Conservation (phyloP, 805 yeast species). For the Myxozyma nipponensis region DNA sequence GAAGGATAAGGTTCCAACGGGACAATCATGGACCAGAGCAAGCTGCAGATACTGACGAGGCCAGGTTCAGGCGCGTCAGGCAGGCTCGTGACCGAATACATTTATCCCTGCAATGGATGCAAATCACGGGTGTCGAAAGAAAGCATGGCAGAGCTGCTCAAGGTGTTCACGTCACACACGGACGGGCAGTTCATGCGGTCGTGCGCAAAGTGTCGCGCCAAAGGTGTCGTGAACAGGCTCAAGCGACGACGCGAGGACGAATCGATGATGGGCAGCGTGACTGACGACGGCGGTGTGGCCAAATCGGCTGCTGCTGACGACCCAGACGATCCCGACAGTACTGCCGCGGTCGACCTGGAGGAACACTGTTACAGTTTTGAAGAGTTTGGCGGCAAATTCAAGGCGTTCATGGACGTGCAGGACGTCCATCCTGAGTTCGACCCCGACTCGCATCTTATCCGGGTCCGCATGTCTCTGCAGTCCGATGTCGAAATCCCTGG, state of each 20-base stretch:
- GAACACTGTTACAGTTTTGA: conserved; percentile 15
- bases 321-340: conserved; percentile 8
- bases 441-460: conserved; percentile 6
- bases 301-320: conserved; percentile 7
- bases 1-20: no score
- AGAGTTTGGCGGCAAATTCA: conserved; percentile 10
- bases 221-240: conserved; percentile 23
- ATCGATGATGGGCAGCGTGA: background rate
- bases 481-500: conserved; percentile 20
- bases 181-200: conserved; percentile 28
- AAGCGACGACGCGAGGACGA: conserved; percentile 18
- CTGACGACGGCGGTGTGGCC: background rate
- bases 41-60: conserved; percentile 21
- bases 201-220: conserved; percentile 24
- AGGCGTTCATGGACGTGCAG: conserved; percentile 16
- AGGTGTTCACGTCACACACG: conserved; percentile 22
- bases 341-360: conserved; percentile 13
- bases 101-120: conserved; percentile 27
- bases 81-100: conserved; percentile 20
- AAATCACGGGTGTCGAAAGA: conserved; percentile 23
- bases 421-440: conserved; percentile 24
- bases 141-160: conserved; percentile 21
- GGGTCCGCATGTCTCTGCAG: conserved; percentile 20
- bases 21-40: conserved; percentile 25
- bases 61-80: conserved; percentile 7